Base-by-base conservation (phyloP, 1,284 basidiomycete genomes). In the Ustilago shanxiensis region DNA sequence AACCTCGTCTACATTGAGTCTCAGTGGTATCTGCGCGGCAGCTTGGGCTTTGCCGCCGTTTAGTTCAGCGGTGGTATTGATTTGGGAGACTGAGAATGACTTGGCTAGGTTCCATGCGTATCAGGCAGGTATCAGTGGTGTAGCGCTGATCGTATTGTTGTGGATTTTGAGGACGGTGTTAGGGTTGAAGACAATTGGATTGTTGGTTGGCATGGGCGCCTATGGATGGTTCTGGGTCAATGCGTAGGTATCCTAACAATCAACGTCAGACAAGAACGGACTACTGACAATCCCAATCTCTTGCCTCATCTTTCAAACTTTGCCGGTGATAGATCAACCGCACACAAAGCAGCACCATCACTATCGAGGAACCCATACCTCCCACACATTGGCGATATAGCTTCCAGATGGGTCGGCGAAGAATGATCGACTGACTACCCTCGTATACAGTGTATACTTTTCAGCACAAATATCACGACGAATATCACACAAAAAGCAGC, bases 141-240 rank as follows among this genome's bases (percentile, higher is more conserved):
- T 70, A 8, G 65, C 58, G 6, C 51, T 69, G 29, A 77, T 82
- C 44, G 50, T 79, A 31, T 8, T 65, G 16, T 44, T 82, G 24
- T 83, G 80, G 79, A 39, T 83, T 11, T 37, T 83, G 26, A 72
- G 80, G 44, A 55, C 62, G 8, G 52, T 73, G 31, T 47, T 83
- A 29, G 81, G 81, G 16, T 68, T 81, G 61, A 77, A 83, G 45
- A 79, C 80, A 11, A 72, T 83, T 20, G 78, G 80, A 13, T 54
- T 83, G 57, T 63, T 83, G 44, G 60, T 82, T 1, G 75, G 72
- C 11, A 83, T 83, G 81, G 81, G 68, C 39, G 62, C 69, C 3
- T 69, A 75, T 18, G 81, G 81, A n/a, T 82, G 77, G 72, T 80
- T 72, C 59, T 83, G 81, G 81, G 79, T 83, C 59, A 80, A 80